Conservation (phyloP, 169 alveolate genomes). For the Plasmodium adleri region DNA sequence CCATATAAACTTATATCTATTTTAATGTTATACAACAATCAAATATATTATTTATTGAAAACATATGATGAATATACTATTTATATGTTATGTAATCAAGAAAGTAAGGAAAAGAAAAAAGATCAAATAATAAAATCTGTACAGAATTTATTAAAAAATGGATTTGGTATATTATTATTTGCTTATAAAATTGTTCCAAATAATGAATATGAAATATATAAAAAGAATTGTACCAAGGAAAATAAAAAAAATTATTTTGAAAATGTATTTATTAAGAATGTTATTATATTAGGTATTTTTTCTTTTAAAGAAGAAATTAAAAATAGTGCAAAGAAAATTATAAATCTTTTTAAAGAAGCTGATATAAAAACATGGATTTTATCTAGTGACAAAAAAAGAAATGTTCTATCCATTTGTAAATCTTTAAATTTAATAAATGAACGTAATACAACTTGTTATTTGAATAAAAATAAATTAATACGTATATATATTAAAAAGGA, state of each 20-base stretch:
- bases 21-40: slow-evolving; percentile 14
- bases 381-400: slow-evolving; percentile 40
- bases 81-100: slow-evolving; percentile 2
- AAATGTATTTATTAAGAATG: slow-evolving; percentile 9
- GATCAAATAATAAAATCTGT: background rate
- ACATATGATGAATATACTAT: slow-evolving; percentile 19
- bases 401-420: slow-evolving; percentile 21
- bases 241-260: slow-evolving; percentile 15
- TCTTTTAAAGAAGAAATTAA: slow-evolving; percentile 27
- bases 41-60: slow-evolving; percentile 20
- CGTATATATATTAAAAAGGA: background rate
- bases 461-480: slow-evolving; percentile 17
- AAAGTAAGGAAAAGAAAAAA: background rate
- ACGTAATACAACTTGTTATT: slow-evolving; percentile 12
- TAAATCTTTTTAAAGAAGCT: slow-evolving; percentile 35
- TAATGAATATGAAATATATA: slow-evolving; percentile 31
- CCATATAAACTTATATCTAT: slow-evolving; percentile 10
- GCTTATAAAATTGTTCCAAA: slow-evolving; percentile 27
- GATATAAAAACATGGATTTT: slow-evolving; percentile 59
- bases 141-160: background rate
- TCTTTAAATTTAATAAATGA: slow-evolving; percentile 7
- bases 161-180: slow-evolving; percentile 31
- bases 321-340: slow-evolving; percentile 5
- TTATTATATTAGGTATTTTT: slow-evolving; percentile 14
- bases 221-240: background rate